Conservation (phyloP, 352 stramenopile species). For the Phytophthora pinifolia region DNA sequence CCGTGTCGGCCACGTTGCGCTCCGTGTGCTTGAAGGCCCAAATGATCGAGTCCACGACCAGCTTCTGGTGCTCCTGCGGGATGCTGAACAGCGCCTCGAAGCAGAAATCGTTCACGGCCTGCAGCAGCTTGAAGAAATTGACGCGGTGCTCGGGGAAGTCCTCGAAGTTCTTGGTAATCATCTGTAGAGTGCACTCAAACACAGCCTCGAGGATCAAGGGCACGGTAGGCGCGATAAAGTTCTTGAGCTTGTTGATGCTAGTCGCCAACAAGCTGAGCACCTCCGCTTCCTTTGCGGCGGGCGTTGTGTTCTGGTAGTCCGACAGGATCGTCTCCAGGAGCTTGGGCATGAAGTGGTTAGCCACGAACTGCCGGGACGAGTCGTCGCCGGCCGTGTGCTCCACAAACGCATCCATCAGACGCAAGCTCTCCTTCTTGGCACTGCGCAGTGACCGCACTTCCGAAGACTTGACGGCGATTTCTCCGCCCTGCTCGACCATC, state of each 20-base stretch:
- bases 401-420: constrained; percentile 96
- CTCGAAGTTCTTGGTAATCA: constrained; percentile 99
- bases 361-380: constrained; percentile 76
- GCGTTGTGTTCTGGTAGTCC: constrained; percentile 92
- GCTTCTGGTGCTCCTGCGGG: constrained; percentile 96
- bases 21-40: constrained; percentile 99
- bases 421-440: constrained; percentile 97
- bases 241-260: constrained; percentile 97
- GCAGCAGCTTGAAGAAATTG: constrained; percentile 98
- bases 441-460: constrained; percentile 92
- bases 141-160: constrained; percentile 99
- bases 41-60: constrained; percentile 99
- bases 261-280: constrained; percentile 96
- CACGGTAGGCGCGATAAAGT: constrained; percentile 79
- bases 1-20: constrained; percentile 97
- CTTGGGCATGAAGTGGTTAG: constrained; percentile 95
- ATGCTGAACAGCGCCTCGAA: constrained; percentile 98
- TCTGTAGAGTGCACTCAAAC: constrained; percentile 98
- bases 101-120: constrained; percentile 94
- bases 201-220: constrained; percentile 96
- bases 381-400: constrained; percentile 81
- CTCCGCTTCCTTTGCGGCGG: constrained; percentile 86
- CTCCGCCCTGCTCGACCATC: constrained; percentile 89
- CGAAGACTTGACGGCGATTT: constrained; percentile 94
- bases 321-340: constrained; percentile 96